Base-by-base conservation (phyloP, 495 filamentous ascomycete species). In the Tuber microsphaerosporum region DNA sequence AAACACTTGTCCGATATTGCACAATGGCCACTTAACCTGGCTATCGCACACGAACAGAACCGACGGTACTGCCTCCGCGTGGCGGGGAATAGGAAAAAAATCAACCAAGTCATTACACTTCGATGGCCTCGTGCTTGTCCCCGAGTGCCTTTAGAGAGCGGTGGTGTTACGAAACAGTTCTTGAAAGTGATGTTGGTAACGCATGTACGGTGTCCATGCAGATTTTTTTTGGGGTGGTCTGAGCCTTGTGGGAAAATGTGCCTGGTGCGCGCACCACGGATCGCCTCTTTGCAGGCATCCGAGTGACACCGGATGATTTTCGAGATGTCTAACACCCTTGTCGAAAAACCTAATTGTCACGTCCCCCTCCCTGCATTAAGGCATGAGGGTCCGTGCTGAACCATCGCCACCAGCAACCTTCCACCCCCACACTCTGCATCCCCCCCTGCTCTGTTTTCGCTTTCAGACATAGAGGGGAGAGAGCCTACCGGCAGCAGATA, bases 221-320 rank as follows among this genome's bases (percentile, higher is more conserved):
- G 14, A 26, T 2, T 26, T 34, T 17, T 31, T 51, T 26, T 61
- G 0, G 51, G 51, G 51, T 2, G 51, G 51, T 61, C 12, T 10
- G 31, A 34, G 56, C 56, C 12, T 34, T 14, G 26, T 19, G 5
- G 56, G 19, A 65, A 34, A 31, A 65, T 65, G 56, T 65, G 56
- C 56, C 56, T 65, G 56, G 56, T 65, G 56, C 56, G 56, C 56
- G 56, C 56, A 65, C 56, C 56, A 65, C 9, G 12, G 56, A 65
- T 65, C 56, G 12, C 26, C 56, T 17, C 26, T 5, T 10, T 16
- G n/a, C 12, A 26, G 51, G 9, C 22, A 2, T 12, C 5, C 56
- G 56, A 65, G 56, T 65, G 56, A 65, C 14, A 65, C 14, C 56
- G 56, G 56, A 65, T 65, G 56, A 65, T 65, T 65, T 7, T 34